A percentile compares a stretch with the other conserved stretches of the same genome.
Conservation (phyloP, 2,329 filamentous ascomycete genomes). For the Aurifilum marmelostoma region DNA sequence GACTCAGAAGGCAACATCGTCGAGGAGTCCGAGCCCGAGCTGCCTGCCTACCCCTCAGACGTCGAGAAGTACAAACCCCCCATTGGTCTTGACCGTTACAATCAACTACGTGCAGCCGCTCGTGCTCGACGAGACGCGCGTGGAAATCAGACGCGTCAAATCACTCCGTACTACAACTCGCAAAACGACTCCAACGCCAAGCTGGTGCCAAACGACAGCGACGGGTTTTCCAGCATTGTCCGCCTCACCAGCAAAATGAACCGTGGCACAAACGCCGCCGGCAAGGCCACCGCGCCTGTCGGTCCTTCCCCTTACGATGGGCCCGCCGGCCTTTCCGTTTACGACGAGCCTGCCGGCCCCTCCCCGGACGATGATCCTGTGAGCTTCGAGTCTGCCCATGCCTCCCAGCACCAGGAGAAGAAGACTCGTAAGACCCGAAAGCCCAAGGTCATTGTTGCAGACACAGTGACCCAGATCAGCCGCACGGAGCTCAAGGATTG, state of each 20-base stretch:
- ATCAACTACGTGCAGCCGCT: too few species aligned
- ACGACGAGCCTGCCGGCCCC: background rate
- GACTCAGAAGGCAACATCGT: constrained; percentile 56
- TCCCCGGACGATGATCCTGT: constrained; percentile 16
- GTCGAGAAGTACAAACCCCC: too few species aligned
- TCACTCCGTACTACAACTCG: constrained; percentile 5
- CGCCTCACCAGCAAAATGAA: too few species aligned
- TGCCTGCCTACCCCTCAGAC: constrained; percentile 45
- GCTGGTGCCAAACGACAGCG: too few species aligned
- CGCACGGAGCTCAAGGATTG: constrained; percentile 45
- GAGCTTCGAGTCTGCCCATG: constrained; percentile 16
- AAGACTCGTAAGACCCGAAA: constrained; percentile 31
- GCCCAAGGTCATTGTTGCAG: constrained; percentile 35
- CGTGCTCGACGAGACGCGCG: constrained; percentile 11
- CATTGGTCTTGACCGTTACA: too few species aligned
- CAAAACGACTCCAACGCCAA: too few species aligned
- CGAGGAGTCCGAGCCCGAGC: constrained; percentile 48
- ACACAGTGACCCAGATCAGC: constrained; percentile 42
- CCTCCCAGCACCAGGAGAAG: constrained; percentile 14
- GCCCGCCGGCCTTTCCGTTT: too few species aligned
- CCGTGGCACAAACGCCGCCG: background rate
- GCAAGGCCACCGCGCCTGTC: background rate
- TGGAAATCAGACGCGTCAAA: constrained; percentile 14
- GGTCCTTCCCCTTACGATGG: constrained; percentile 12
- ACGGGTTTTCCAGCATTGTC: too few species aligned